These are phyloP conservation scores for Monosporascus sp. DNA, from an alignment of 2,329 filamentous ascomycete genomes.

Conservation along the genomic window DNA sequence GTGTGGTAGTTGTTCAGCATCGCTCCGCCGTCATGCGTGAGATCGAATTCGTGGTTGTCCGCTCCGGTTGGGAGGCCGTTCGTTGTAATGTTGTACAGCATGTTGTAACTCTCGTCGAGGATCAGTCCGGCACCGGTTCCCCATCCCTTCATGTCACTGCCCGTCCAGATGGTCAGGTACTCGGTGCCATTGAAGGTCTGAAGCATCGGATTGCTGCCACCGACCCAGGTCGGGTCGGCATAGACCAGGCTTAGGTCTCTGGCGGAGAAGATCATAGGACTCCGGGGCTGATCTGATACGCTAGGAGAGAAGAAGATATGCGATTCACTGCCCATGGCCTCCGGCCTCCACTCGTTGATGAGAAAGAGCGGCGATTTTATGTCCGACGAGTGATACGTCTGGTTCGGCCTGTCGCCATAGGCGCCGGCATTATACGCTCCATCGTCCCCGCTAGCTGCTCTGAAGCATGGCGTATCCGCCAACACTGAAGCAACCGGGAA, in stretches of 20 bases:
- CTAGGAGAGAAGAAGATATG: constrained; percentile 1
- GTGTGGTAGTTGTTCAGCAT: constrained; percentile 6
- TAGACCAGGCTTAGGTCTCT: constrained; percentile 3
- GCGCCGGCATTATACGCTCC: background rate
- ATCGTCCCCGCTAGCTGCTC: background rate
- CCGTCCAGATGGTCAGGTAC: constrained; percentile 1
- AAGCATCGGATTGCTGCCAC: background rate
- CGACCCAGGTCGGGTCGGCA: background rate
- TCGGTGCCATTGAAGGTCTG: constrained; percentile 1
- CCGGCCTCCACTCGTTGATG: background rate
- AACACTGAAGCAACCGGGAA: background rate
- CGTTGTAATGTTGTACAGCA: constrained; percentile 1
- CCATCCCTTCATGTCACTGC: background rate
- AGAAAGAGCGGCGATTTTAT: background rate
- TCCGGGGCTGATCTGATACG: background rate
- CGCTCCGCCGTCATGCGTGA: constrained; percentile 6
- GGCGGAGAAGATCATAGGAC: constrained; percentile 1
- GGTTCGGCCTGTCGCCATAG: background rate
- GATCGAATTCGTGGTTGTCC: constrained; percentile 11
- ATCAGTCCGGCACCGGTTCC: background rate
- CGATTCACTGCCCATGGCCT: background rate
- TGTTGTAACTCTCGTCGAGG: background rate
- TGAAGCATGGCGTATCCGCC: background rate
- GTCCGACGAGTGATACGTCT: background rate
- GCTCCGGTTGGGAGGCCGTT: background rate